Evolutionary conservation across 306 rosid genomes (phyloP), one percentile per base, ranked within the genome.

Genomic region (Medicago lupulina): DNA sequence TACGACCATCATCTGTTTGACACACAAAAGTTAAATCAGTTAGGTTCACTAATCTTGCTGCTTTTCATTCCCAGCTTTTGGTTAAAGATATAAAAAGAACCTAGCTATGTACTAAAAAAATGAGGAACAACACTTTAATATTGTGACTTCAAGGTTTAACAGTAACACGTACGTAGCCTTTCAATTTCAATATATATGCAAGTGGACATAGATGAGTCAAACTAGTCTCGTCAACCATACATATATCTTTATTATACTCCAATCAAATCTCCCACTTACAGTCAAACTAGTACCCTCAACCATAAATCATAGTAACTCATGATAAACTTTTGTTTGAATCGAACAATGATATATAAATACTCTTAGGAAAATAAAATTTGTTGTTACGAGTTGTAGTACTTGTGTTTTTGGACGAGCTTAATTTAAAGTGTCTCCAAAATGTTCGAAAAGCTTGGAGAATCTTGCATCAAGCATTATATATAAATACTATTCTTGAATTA

Each of bases 231-330:
- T n/a, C 70, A 81, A 76, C 70, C 23, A 57, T 23, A 12, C 38
- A 34, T 34, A 34, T 13, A 57, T 57, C 63, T 57, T 51, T 51
- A 16, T 54, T 53, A 53, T 19, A 19, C 12, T 58, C n/a, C 61
- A 81, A 65, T 70, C 57, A 81, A 58, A 76, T 71, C 74, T 6
- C 12, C 15, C 17, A 34, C n/a, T 23, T 58, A 40, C 47, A 74
- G 79, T 67, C 83, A 67, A 80, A 80, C 71, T 47, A n/a, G 57
- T 74, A 11, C 65, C 67, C 79, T 74, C 64, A 47, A 47, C 83
- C 83, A 74, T 80, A 16, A 51, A 17, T 51, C 57, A 6, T 7
- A 8, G 1, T 51, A 51, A 51, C 21, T 55, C 61, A 4, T 19
- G 15, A 1, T 55, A 13, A 9, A 18, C 9, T 19, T 9, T 55